Conservation (phyloP, 805 yeast species). For the Zygosaccharomyces bisporus region DNA sequence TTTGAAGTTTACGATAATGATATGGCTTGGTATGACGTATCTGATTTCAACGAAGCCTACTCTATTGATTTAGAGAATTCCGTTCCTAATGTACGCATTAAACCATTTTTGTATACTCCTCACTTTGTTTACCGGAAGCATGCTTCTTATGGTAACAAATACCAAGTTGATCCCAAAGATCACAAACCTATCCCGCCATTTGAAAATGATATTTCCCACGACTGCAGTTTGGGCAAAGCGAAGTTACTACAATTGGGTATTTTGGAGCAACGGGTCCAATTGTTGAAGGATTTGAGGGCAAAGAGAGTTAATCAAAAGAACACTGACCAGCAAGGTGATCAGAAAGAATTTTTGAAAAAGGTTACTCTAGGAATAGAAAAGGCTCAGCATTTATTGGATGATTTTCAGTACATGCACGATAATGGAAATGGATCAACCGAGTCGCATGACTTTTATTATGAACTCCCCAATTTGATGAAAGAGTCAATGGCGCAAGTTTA, state of each 20-base stretch:
- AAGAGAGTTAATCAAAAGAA: slow-evolving; percentile 39
- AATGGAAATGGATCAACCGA: background rate
- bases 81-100: slow-evolving; percentile 44
- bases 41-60: slow-evolving; percentile 60
- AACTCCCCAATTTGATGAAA: slow-evolving; percentile 28
- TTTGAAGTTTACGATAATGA: slow-evolving; percentile 51
- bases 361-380: slow-evolving; percentile 17
- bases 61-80: slow-evolving; percentile 38
- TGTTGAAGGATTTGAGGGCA: slow-evolving; percentile 40
- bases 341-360: slow-evolving; percentile 25
- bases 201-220: slow-evolving; percentile 55
- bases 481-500: slow-evolving; percentile 14
- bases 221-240: slow-evolving; percentile 46
- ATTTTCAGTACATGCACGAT: slow-evolving; percentile 17
- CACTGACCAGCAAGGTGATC: slow-evolving; percentile 15
- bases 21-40: slow-evolving; percentile 55
- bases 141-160: slow-evolving; percentile 46
- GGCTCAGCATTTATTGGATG: slow-evolving; percentile 22
- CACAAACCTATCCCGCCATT: slow-evolving; percentile 42
- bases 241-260: slow-evolving; percentile 21
- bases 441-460: slow-evolving; percentile 30
- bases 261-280: slow-evolving; percentile 22
- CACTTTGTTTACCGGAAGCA: slow-evolving; percentile 65
- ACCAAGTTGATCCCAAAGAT: slow-evolving; percentile 39
- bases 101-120: slow-evolving; percentile 66